These are phyloP conservation scores for Friedmanniomyces simplex DNA, from an alignment of 495 filamentous ascomycete species.

Conservation along the genomic window DNA sequence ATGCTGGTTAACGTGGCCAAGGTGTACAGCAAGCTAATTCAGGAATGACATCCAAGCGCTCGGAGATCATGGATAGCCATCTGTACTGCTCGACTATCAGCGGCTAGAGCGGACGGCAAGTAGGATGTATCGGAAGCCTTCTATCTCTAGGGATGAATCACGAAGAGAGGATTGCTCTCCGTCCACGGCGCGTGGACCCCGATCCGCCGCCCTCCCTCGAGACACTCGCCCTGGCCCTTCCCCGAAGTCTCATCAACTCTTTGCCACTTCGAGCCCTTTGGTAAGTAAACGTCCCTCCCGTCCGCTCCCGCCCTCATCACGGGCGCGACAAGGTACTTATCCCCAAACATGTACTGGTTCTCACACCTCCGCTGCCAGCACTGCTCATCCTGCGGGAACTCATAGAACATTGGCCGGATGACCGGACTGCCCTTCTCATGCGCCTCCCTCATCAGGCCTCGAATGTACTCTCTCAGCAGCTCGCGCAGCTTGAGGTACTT, in stretches of 20 bases:
- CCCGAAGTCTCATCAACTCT: too few relatives aligned
- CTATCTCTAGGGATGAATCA: not conserved
- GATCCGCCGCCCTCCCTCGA: too few relatives aligned
- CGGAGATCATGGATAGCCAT: too few relatives aligned
- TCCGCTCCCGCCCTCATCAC: conserved; percentile 30
- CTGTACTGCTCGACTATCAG: too few relatives aligned
- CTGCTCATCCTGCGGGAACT: conserved; percentile 40
- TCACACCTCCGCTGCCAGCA: conserved; percentile 38
- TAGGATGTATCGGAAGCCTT: too few relatives aligned
- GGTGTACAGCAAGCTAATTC: too few relatives aligned
- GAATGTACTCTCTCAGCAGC: conserved; percentile 41
- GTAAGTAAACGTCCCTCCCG: conserved; percentile 34
- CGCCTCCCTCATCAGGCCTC: conserved; percentile 43
- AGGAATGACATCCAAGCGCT: too few relatives aligned
- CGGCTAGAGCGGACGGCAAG: too few relatives aligned
- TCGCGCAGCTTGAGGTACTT: conserved; percentile 45
- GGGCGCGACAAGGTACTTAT: conserved; percentile 43
- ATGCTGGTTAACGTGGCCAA: too few relatives aligned
- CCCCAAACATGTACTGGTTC: conserved; percentile 46
- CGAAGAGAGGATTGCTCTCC: too few relatives aligned
- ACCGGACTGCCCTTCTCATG: conserved; percentile 45
- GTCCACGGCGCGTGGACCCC: too few relatives aligned
- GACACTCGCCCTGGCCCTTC: too few relatives aligned
- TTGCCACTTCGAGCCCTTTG: conserved; percentile 36
- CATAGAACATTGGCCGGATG: conserved; percentile 47